Conservation (phyloP, 805 yeast genomes). For the Candida peoriensis region DNA sequence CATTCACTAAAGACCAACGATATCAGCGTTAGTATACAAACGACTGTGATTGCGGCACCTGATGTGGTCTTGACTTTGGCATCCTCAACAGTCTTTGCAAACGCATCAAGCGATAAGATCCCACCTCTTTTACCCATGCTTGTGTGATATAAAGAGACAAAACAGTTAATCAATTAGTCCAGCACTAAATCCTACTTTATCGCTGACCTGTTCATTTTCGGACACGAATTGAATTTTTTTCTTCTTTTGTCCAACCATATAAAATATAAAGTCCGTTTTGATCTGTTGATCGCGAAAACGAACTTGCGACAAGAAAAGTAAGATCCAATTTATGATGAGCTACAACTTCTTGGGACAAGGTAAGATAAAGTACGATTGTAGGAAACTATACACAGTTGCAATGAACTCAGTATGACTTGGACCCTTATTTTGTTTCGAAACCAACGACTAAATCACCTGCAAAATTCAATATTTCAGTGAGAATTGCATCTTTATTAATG, state of each 20-base stretch:
- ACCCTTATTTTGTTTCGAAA: slow-evolving; percentile 20
- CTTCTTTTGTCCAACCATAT: too few species aligned
- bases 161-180: too few species aligned
- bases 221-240: too few species aligned
- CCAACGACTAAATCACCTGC: slow-evolving; percentile 62
- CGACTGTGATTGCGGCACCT: slow-evolving; percentile 84
- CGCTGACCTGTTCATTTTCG: too few species aligned
- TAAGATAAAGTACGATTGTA: neutral
- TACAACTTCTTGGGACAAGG: neutral
- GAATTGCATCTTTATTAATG: slow-evolving; percentile 67
- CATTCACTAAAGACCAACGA: slow-evolving; percentile 71
- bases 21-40: slow-evolving; percentile 57
- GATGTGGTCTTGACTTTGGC: slow-evolving; percentile 82
- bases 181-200: too few species aligned
- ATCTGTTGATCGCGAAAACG: too few species aligned
- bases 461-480: slow-evolving; percentile 61
- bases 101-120: slow-evolving; percentile 71
- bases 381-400: neutral
- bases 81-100: slow-evolving; percentile 91
- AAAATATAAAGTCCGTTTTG: too few species aligned
- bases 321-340: too few species aligned
- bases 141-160: too few species aligned
- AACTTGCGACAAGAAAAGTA: too few species aligned
- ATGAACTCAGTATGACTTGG: neutral
- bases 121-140: slow-evolving; percentile 22